A percentile compares a stretch with the other conserved stretches of the same genome.
Conservation (phyloP, 2,329 filamentous ascomycete species). For the Pestalotiopsis sp. region DNA sequence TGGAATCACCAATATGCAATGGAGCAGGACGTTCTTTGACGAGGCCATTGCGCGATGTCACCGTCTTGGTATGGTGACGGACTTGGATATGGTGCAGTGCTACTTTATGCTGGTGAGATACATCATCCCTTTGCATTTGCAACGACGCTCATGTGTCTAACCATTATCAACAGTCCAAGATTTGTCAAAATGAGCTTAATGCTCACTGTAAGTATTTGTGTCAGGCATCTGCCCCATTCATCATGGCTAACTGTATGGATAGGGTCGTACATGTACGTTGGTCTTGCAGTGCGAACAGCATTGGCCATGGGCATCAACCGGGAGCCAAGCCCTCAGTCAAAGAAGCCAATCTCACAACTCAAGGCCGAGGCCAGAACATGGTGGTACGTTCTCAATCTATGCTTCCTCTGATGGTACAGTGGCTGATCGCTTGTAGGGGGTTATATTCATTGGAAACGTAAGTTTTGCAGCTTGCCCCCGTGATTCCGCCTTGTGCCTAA, state of each 20-base stretch:
- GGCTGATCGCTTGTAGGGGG: constrained; percentile 29
- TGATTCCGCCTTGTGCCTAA: background rate
- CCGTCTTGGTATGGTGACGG: constrained; percentile 41
- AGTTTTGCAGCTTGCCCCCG: constrained; percentile 3
- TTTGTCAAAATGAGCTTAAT: constrained; percentile 51
- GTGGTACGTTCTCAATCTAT: constrained; percentile 37
- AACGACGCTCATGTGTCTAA: background rate
- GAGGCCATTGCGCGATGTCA: constrained; percentile 41
- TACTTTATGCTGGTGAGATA: constrained; percentile 43
- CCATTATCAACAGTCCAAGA: constrained; percentile 37
- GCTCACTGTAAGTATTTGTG: constrained; percentile 38
- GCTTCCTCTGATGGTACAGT: background rate
- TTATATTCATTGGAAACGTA: constrained; percentile 46
- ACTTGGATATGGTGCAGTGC: constrained; percentile 49
- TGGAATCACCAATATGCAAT: constrained; percentile 45
- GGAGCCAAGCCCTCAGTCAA: constrained; percentile 31
- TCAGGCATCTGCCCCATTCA: too few species aligned
- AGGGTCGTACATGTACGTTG: constrained; percentile 49
- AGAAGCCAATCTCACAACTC: constrained; percentile 32
- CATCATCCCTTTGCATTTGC: background rate
- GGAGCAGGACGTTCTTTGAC: constrained; percentile 47
- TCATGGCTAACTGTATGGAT: background rate
- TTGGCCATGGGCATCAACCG: constrained; percentile 50
- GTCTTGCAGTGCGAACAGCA: constrained; percentile 47
- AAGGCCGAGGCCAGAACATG: constrained; percentile 44